Evolutionary conservation across 2,329 filamentous ascomycete species (phyloP).

Genomic region (Neophaeococcomyces mojaviensis): DNA sequence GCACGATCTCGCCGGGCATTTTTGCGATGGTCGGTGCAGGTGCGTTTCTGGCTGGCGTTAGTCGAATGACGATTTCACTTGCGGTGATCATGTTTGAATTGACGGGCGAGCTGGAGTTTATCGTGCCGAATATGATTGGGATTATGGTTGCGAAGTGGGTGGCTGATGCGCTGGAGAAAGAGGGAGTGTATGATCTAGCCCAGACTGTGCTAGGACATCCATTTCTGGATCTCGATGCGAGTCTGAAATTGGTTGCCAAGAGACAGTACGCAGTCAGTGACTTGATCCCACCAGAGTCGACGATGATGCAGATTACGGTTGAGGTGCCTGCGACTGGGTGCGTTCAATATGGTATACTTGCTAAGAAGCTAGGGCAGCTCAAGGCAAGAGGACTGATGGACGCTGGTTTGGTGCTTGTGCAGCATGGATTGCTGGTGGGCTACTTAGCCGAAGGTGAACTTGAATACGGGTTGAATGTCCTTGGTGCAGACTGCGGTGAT

Average conservation of each 20-base stretch:
- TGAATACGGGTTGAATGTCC: conserved; percentile 40
- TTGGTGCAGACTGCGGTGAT: conserved; percentile 21
- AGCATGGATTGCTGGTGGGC: conserved; percentile 41
- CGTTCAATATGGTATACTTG: conserved; percentile 36
- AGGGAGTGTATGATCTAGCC: conserved; percentile 54
- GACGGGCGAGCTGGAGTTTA: conserved; percentile 52
- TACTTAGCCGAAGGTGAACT: conserved; percentile 50
- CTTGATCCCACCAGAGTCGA: conserved; percentile 46
- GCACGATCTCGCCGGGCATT: conserved; percentile 47
- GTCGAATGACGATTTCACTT: conserved; percentile 51
- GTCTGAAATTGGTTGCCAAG: conserved; percentile 34
- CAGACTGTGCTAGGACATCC: conserved; percentile 52
- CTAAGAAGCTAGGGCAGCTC: conserved; percentile 41
- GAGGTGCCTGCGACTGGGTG: conserved; percentile 37
- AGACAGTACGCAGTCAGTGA: conserved; percentile 35
- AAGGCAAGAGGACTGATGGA: conserved; percentile 48
- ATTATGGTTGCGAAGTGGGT: conserved; percentile 55
- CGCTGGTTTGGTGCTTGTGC: conserved; percentile 49
- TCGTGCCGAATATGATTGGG: conserved; percentile 52
- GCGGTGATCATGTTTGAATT: conserved; percentile 57
- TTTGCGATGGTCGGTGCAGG: conserved; percentile 56
- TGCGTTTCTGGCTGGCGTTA: conserved; percentile 52
- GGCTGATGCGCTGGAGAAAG: conserved; percentile 46
- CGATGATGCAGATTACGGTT: conserved; percentile 51
- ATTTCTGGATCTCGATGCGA: conserved; percentile 40